Percentiles rank a stretch among this genome's conserved stretches.
phyloP scores from a whole-genome alignment of 352 stramenopile species.

The Phytopythium aichiense region DNA sequence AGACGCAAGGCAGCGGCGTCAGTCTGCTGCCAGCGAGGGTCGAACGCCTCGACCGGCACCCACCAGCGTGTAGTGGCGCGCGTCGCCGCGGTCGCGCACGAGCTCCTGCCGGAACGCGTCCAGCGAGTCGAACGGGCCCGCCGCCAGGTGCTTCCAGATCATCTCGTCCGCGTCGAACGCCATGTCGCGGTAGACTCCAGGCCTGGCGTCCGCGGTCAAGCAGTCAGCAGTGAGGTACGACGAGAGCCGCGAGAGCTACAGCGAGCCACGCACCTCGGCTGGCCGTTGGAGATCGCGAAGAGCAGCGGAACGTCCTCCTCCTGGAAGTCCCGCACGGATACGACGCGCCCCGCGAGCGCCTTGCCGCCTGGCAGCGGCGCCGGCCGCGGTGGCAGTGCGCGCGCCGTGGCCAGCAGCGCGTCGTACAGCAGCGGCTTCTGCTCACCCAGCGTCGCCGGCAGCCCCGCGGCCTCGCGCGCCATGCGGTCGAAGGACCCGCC shows the following conservation, averaged over 20 bases:
- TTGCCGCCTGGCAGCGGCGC: slow-evolving; percentile 19
- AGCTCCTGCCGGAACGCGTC: slow-evolving; percentile 40
- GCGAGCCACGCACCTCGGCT: slow-evolving; percentile 11
- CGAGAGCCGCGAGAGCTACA: neutral
- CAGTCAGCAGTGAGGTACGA: neutral
- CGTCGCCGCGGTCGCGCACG: slow-evolving; percentile 20
- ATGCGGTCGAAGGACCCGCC: slow-evolving; percentile 90
- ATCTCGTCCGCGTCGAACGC: slow-evolving; percentile 71
- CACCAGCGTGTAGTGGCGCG: slow-evolving; percentile 63
- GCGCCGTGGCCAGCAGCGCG: slow-evolving; percentile 63
- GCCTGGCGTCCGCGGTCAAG: slow-evolving; percentile 9
- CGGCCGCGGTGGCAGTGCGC: slow-evolving; percentile 27
- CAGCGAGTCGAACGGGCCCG: slow-evolving; percentile 50
- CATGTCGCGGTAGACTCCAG: slow-evolving; percentile 59
- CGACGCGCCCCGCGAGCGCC: slow-evolving; percentile 29
- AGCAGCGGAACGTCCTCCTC: slow-evolving; percentile 23
- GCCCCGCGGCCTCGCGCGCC: slow-evolving; percentile 63
- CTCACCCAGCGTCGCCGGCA: slow-evolving; percentile 53
- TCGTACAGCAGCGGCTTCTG: slow-evolving; percentile 87
- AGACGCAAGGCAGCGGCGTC: slow-evolving; percentile 4
- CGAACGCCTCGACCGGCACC: neutral
- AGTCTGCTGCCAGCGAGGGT: neutral
- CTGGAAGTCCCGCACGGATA: slow-evolving; percentile 49
- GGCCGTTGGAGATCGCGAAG: slow-evolving; percentile 46
- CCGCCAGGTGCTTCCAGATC: slow-evolving; percentile 69